Conservation (phyloP, 1,139 yeast genomes). For the Blastobotrys illinoisensis region DNA sequence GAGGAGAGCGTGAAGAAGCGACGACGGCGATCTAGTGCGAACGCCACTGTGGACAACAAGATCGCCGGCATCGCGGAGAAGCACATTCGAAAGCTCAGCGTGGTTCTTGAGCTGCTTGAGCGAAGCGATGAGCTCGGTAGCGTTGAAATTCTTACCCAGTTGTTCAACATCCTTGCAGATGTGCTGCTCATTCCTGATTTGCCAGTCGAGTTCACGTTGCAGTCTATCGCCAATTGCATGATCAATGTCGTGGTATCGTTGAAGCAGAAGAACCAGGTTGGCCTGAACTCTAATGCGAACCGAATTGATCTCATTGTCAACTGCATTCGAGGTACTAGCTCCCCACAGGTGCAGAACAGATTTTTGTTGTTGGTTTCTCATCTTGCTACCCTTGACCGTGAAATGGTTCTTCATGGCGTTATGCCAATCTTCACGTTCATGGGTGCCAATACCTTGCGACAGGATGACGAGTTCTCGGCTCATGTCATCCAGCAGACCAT, state of each 20-base stretch:
- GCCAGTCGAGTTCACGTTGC: constrained; percentile 88
- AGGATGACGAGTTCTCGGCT: constrained; percentile 92
- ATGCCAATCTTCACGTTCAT: constrained; percentile 98
- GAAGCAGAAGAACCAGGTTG: constrained; percentile 25
- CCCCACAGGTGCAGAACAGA: constrained; percentile 93
- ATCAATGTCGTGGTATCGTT: constrained; percentile 52
- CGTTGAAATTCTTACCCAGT: constrained; percentile 44
- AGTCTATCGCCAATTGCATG: constrained; percentile 84
- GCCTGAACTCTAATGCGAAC: constrained; percentile 59
- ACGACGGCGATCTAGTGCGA: constrained; percentile 76
- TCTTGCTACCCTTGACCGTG: constrained; percentile 84
- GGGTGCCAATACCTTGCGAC: constrained; percentile 97
- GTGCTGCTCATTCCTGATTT: constrained; percentile 81
- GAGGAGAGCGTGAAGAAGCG: constrained; percentile 42
- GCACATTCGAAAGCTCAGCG: constrained; percentile 73
- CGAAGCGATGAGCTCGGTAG: constrained; percentile 40
- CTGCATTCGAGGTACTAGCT: constrained; percentile 78
- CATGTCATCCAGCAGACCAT: constrained; percentile 92
- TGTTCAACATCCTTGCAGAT: constrained; percentile 73
- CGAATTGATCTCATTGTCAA: constrained; percentile 89
- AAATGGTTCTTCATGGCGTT: constrained; percentile 85
- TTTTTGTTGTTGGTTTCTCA: constrained; percentile 79
- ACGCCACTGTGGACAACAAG: constrained; percentile 66
- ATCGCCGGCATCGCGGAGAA: constrained; percentile 67
- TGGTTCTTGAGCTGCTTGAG: constrained; percentile 76